A percentile compares a stretch with the other conserved stretches of the same genome.
Evolutionary conservation across 306 rosid genomes (phyloP).

Genomic region (Spatholobus suberectus): DNA sequence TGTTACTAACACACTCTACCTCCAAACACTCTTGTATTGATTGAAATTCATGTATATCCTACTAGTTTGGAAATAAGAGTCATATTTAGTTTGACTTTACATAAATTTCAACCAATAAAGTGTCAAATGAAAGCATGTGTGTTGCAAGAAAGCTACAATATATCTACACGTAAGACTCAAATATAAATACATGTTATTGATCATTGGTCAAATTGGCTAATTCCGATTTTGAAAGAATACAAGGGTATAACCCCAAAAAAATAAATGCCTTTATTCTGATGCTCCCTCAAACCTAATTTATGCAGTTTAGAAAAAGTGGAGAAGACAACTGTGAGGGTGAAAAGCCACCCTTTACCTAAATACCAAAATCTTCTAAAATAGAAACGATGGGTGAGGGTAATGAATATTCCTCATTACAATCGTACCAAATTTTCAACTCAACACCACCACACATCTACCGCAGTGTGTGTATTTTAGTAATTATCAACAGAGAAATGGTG

Average conservation of each 20-base stretch:
- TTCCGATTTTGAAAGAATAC: constrained; percentile 31
- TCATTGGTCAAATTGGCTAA: background rate
- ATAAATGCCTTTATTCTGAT: constrained; percentile 46
- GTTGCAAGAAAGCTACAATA: too few relatives aligned
- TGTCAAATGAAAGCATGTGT: too few relatives aligned
- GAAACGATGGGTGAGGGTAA: background rate
- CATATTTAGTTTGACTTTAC: too few relatives aligned
- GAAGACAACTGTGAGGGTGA: constrained; percentile 25
- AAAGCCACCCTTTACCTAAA: constrained; percentile 46
- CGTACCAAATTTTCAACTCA: constrained; percentile 28
- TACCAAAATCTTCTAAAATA: constrained; percentile 37
- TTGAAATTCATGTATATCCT: too few relatives aligned
- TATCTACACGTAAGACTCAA: background rate
- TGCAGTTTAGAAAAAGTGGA: constrained; percentile 15
- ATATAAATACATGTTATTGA: constrained; percentile 1
- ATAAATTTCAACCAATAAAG: too few relatives aligned
- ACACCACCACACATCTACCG: background rate
- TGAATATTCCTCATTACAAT: constrained; percentile 19
- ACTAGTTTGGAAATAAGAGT: too few relatives aligned
- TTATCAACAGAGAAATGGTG: constrained; percentile 8
- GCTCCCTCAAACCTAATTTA: constrained; percentile 33
- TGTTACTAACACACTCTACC: too few relatives aligned
- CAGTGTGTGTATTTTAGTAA: constrained; percentile 5
- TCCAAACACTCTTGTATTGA: too few relatives aligned
- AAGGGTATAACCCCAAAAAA: constrained; percentile 20